Evolutionary conservation across 2,329 filamentous ascomycete genomes (phyloP).

Genomic region (Neodidymelliopsis sp.): DNA sequence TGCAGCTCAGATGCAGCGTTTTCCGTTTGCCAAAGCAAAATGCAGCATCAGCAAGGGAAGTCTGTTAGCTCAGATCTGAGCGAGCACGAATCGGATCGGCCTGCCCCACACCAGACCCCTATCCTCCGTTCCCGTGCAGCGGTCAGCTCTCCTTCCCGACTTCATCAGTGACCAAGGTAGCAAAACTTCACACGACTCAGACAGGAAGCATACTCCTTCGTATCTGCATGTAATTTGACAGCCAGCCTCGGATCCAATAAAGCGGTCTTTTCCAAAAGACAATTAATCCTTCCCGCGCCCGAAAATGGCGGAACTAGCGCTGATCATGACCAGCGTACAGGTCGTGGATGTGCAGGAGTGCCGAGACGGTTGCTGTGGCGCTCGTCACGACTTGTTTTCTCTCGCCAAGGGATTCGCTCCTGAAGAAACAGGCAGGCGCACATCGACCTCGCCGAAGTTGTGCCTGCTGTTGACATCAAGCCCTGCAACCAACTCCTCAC

Average conservation of each 20-base stretch:
- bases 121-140: slow-evolving; percentile 15
- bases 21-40: slow-evolving; percentile 31
- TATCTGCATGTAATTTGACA: slow-evolving; percentile 2
- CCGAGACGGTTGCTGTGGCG: slow-evolving; percentile 32
- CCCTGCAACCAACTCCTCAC: slow-evolving; percentile 18
- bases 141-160: slow-evolving; percentile 16
- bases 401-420: slow-evolving; percentile 26
- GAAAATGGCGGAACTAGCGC: slow-evolving; percentile 8
- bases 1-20: slow-evolving; percentile 9
- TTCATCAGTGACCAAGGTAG: slow-evolving; percentile 12
- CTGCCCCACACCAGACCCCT: slow-evolving; percentile 41
- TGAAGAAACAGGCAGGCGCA: slow-evolving; percentile 23
- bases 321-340: slow-evolving; percentile 11
- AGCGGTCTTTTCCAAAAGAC: slow-evolving; percentile 1
- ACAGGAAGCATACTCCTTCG: slow-evolving; percentile 11
- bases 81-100: slow-evolving; percentile 44
- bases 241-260: slow-evolving; percentile 11
- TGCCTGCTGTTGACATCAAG: slow-evolving; percentile 26
- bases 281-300: slow-evolving; percentile 18
- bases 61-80: slow-evolving; percentile 46
- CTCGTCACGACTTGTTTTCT: slow-evolving; percentile 23
- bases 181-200: slow-evolving; percentile 11
- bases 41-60: slow-evolving; percentile 40
- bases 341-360: slow-evolving; percentile 17
- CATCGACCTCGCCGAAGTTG: slow-evolving; percentile 41